Base-by-base conservation (phyloP, 495 filamentous ascomycete genomes). In the Trichodelitschia bisporula region DNA sequence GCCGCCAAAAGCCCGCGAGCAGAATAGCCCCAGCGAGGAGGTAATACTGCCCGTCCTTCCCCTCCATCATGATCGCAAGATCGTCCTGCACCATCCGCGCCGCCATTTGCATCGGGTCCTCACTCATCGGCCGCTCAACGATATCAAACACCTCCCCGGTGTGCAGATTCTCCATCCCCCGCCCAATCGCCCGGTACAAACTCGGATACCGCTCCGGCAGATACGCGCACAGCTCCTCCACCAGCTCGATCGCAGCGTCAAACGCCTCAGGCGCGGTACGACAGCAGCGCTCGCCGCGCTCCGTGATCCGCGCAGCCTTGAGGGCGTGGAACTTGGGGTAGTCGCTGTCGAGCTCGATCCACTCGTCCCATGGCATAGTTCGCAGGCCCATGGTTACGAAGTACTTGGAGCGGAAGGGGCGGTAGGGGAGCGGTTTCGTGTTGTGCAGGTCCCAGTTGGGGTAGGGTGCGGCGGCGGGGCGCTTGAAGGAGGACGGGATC, bases 261-360 rank as follows among this genome's bases (percentile, higher is more conserved):
- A 64, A 74, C 3, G 78, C 79, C 36, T 75, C 66, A 0, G 77
- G 75, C 0, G 66, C 62, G 10, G 80, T 89, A 9, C 50, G 44
- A 43, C 62, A 75, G 53, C 73, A 78, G 50, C 73, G 72, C 0
- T 48, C 29, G 4, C 73, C 77, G 1, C 82, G 72, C 32, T 77
- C 66, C 32, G 52, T 32, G 35, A 92, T 78, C 1, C 82, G 63
- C 3, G 53, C 55, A 2, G 61, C 59, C 48, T 89, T 92, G 40
- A 68, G 61, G 25, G 62, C 59, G 50, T 92, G 78, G 51, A 62
- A 90, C 31, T 64, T 65, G 2, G 67, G 57, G 49, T 67, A 90
- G 28, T 86, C 66, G 40, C 74, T 82, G 52, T 92, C 82, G 21
- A 90, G 65, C 51, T 89, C 68, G 38, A 89, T 86, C 79, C 79